These are phyloP conservation scores for Cryptosporidium canis DNA, from an alignment of 169 alveolate species.

Conservation along the genomic window DNA sequence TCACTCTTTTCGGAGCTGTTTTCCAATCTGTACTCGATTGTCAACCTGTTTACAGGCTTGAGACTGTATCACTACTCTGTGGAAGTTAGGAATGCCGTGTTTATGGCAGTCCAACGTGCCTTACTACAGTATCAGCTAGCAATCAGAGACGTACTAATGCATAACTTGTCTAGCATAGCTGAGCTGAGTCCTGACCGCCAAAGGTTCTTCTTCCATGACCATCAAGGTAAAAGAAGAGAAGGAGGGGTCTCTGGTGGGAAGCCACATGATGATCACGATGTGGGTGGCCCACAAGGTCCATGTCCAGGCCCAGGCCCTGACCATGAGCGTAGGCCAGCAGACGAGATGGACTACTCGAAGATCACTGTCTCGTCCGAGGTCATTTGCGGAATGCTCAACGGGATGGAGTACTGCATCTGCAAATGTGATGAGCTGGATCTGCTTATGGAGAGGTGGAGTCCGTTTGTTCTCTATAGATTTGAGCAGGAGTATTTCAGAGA, in stretches of 20 bases:
- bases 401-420: conserved; percentile 38
- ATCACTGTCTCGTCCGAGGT: conserved; percentile 38
- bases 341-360: neutral
- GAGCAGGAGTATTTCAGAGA: conserved; percentile 28
- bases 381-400: conserved; percentile 57
- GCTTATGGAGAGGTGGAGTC: conserved; percentile 51
- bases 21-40: conserved; percentile 1
- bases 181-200: neutral
- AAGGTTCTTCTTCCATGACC: conserved; percentile 1
- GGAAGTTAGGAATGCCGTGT: conserved; percentile 18
- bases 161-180: conserved; percentile 26
- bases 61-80: conserved; percentile 18
- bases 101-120: conserved; percentile 12
- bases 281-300: no score
- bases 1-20: conserved; percentile 24
- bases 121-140: conserved; percentile 37
- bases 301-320: no score
- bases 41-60: conserved; percentile 4
- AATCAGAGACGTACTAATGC: conserved; percentile 26
- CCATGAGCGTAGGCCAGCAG: no score
- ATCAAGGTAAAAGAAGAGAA: neutral
- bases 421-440: conserved; percentile 65
- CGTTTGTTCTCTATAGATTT: conserved; percentile 21
- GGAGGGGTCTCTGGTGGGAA: neutral
- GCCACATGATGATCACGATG: no score